Percentiles rank a stretch among this genome's conserved stretches.
Evolutionary conservation across 768 basidiomycete genomes (phyloP).

Genomic region (Lepiota brunneoincarnata): DNA sequence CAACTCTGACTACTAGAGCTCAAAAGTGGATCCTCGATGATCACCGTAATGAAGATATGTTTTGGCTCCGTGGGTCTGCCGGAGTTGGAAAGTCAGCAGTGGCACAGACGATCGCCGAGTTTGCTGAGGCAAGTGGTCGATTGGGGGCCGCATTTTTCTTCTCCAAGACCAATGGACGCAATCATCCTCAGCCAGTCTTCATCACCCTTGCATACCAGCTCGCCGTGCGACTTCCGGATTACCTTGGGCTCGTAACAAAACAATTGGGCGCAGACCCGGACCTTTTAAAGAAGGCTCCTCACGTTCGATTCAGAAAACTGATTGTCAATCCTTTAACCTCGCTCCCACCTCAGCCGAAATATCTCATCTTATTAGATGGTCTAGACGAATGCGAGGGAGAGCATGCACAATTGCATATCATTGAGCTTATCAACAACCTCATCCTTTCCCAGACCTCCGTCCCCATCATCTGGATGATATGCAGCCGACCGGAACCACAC

Average conservation of each 20-base stretch:
- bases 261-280: not conserved
- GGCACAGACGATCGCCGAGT: constrained; percentile 1
- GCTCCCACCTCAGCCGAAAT: not conserved
- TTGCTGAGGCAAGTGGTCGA: not conserved
- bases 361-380: not conserved
- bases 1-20: too few relatives aligned
- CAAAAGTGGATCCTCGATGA: not conserved
- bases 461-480: not conserved
- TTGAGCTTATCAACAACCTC: not conserved
- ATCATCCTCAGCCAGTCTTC: too few relatives aligned
- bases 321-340: not conserved
- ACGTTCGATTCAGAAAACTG: not conserved
- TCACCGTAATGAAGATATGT: not conserved
- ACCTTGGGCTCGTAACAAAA: not conserved
- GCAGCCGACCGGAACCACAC: not conserved
- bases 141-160: not conserved
- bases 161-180: too few relatives aligned
- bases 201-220: constrained; percentile 1
- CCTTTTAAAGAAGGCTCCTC: not conserved
- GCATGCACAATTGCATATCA: not conserved
- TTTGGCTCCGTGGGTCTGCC: not conserved
- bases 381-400: not conserved
- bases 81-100: constrained; percentile 4
- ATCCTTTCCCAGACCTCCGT: not conserved
- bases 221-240: not conserved